These are phyloP conservation scores for Stachybotrys elegans DNA, from an alignment of 2,329 filamentous ascomycete genomes.

Conservation along the genomic window DNA sequence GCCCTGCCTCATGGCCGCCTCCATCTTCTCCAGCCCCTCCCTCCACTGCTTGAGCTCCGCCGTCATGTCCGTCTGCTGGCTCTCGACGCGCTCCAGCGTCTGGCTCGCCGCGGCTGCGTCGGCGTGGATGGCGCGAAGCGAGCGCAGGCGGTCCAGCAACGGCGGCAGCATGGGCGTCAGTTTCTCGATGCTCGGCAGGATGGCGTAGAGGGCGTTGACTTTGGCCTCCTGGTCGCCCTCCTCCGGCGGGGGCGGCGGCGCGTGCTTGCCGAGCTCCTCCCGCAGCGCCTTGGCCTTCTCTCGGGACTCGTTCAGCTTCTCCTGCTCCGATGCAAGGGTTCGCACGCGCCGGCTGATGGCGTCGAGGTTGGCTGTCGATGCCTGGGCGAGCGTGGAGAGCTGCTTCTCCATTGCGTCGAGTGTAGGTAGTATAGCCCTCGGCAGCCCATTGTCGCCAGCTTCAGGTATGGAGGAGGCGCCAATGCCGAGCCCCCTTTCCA, in stretches of 20 bases:
- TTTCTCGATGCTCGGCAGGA: conserved; percentile 81
- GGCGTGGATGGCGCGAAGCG: conserved; percentile 77
- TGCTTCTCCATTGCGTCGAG: conserved; percentile 78
- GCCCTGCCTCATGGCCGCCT: conserved; percentile 66
- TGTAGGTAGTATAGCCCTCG: conserved; percentile 73
- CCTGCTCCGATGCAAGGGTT: conserved; percentile 66
- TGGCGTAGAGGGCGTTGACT: conserved; percentile 86
- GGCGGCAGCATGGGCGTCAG: conserved; percentile 80
- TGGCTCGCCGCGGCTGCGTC: conserved; percentile 79
- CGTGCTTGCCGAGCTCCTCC: conserved; percentile 50
- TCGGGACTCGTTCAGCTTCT: conserved; percentile 62
- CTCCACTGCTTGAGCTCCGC: conserved; percentile 83
- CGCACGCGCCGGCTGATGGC: conserved; percentile 65
- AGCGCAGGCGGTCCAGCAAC: conserved; percentile 78
- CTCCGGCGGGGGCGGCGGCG: conserved; percentile 34
- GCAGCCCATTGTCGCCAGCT: conserved; percentile 49
- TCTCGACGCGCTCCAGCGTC: conserved; percentile 72
- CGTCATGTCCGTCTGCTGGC: conserved; percentile 74
- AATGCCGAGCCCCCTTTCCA: conserved; percentile 80
- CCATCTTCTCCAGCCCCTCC: conserved; percentile 73
- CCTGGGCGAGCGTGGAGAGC: conserved; percentile 67
- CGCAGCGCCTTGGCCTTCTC: conserved; percentile 57
- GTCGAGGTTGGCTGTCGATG: conserved; percentile 69
- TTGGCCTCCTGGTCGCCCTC: conserved; percentile 73
- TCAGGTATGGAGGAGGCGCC: conserved; percentile 64